These are phyloP conservation scores for Yamadazyma kitorensis DNA, from an alignment of 805 yeast genomes.

Conservation along the genomic window DNA sequence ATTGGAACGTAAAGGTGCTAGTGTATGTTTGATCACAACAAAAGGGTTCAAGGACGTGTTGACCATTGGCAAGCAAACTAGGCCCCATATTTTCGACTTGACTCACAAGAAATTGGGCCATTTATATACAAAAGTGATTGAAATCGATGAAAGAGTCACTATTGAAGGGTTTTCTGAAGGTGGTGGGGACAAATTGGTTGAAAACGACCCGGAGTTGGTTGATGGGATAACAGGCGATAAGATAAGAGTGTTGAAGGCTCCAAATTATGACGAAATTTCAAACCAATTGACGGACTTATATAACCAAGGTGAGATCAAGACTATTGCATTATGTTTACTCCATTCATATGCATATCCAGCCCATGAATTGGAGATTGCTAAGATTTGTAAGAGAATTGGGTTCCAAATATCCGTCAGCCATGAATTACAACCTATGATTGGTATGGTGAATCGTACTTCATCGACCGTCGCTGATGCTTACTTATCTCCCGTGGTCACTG, in stretches of 20 bases:
- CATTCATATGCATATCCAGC: constrained; percentile 41
- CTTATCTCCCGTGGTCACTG: constrained; percentile 36
- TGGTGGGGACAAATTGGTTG: constrained; percentile 38
- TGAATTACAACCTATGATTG: constrained; percentile 43
- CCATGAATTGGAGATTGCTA: constrained; percentile 34
- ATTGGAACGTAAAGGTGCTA: constrained; percentile 87
- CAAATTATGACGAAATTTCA: constrained; percentile 24
- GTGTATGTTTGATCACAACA: constrained; percentile 81
- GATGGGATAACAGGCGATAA: constrained; percentile 35
- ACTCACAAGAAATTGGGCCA: constrained; percentile 69
- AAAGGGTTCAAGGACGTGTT: constrained; percentile 85
- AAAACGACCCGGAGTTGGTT: constrained; percentile 31
- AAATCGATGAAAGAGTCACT: constrained; percentile 88
- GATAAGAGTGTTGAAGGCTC: constrained; percentile 28
- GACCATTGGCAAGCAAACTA: constrained; percentile 83
- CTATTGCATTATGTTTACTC: constrained; percentile 37
- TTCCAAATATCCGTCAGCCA: constrained; percentile 40
- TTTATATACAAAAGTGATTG: constrained; percentile 72
- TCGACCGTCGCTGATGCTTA: constrained; percentile 46
- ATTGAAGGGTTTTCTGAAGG: constrained; percentile 73
- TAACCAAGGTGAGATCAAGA: constrained; percentile 20
- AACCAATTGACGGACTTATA: constrained; percentile 24
- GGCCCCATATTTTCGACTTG: constrained; percentile 87
- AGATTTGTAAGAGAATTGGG: constrained; percentile 34
- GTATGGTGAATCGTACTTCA: constrained; percentile 39